phyloP scores from a whole-genome alignment of 805 yeast species.

The Ogataea saltuana region DNA sequence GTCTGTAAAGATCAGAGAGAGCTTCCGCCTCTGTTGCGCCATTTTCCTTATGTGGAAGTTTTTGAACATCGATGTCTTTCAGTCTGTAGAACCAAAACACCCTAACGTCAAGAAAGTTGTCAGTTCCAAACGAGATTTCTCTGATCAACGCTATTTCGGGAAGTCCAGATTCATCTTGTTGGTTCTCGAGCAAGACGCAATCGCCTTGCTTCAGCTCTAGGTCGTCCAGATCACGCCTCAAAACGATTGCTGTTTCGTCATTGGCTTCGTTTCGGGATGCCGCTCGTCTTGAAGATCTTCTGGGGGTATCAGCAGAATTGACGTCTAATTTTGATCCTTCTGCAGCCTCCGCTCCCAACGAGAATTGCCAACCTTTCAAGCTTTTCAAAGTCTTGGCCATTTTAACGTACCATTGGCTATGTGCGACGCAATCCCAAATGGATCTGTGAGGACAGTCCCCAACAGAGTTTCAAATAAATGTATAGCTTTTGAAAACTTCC shows the following conservation, averaged over 20 bases:
- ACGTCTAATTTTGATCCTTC: neutral
- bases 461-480: too few species aligned
- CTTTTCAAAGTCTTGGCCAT: constrained; percentile 32
- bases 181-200: constrained; percentile 41
- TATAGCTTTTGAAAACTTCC: too few species aligned
- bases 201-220: constrained; percentile 55
- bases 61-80: constrained; percentile 39
- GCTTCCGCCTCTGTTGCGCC: neutral
- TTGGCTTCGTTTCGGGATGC: constrained; percentile 10
- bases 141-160: constrained; percentile 50
- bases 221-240: constrained; percentile 48
- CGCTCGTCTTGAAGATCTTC: constrained; percentile 27
- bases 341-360: constrained; percentile 13
- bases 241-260: constrained; percentile 19
- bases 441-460: too few species aligned
- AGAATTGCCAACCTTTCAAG: constrained; percentile 41
- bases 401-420: neutral
- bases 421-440: too few species aligned
- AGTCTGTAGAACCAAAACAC: constrained; percentile 49
- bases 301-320: constrained; percentile 7
- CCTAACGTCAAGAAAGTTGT: constrained; percentile 47
- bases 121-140: constrained; percentile 53
- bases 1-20: constrained; percentile 20
- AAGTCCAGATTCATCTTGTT: constrained; percentile 31
- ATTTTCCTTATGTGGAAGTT: constrained; percentile 30